phyloP scores from a whole-genome alignment of 345 rosid genomes.

The Sonneratia caseolaris region DNA sequence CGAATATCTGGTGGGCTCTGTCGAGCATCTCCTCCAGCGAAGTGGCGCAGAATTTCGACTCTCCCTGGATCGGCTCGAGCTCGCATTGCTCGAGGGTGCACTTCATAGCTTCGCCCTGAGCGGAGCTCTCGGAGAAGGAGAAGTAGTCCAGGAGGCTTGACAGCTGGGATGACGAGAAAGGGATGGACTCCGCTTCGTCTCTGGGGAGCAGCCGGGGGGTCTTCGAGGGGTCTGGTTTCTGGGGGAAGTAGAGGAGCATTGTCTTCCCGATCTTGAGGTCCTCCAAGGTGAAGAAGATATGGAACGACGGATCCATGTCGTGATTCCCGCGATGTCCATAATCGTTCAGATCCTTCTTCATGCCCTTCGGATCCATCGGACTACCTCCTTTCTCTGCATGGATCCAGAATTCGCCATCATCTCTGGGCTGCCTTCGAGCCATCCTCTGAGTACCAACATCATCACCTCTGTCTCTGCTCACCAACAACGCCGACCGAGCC shows the following conservation, averaged over 20 bases:
- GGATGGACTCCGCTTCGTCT: constrained; percentile 48
- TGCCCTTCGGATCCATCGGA: too few relatives aligned
- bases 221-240: constrained; percentile 21
- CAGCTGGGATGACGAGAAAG: constrained; percentile 42
- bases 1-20: constrained; percentile 28
- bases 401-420: neutral
- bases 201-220: constrained; percentile 46
- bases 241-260: constrained; percentile 29
- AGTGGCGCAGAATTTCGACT: constrained; percentile 42
- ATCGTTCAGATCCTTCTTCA: too few relatives aligned
- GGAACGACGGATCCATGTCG: constrained; percentile 25
- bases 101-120: constrained; percentile 58
- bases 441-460: neutral
- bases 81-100: constrained; percentile 48
- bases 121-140: constrained; percentile 43
- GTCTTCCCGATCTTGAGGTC: constrained; percentile 40
- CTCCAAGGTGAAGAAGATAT: constrained; percentile 37
- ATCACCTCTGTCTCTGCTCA: too few relatives aligned
- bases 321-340: neutral
- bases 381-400: too few relatives aligned
- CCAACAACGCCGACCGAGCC: too few relatives aligned
- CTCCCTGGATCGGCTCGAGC: constrained; percentile 31
- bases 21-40: constrained; percentile 71
- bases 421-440: neutral
- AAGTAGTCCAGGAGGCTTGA: constrained; percentile 41